Conservation (phyloP, 108 stramenopile genomes). For the Craspedostauros australis region DNA sequence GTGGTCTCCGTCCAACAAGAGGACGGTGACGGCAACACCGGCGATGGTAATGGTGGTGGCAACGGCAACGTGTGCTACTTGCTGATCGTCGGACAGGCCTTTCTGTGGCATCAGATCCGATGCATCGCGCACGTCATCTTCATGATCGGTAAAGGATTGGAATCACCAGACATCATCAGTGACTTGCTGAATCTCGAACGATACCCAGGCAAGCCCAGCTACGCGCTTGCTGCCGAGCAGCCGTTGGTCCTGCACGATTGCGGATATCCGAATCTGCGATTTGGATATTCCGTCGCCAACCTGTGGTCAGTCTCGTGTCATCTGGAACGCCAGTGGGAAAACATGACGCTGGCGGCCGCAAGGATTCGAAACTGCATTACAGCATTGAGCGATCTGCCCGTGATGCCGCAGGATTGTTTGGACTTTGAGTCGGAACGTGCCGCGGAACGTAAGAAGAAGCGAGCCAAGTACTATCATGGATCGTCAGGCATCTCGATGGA, state of each 20-base stretch:
- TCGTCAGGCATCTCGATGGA: background rate
- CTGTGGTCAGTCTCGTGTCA: slow-evolving; percentile 62
- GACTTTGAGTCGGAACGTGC: slow-evolving; percentile 41
- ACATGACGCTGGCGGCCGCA: slow-evolving; percentile 54
- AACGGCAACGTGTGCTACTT: slow-evolving; percentile 52
- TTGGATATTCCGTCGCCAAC: slow-evolving; percentile 67
- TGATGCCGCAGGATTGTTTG: slow-evolving; percentile 41
- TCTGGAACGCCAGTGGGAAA: slow-evolving; percentile 73
- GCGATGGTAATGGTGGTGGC: background rate
- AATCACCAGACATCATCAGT: slow-evolving; percentile 68
- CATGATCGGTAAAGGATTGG: slow-evolving; percentile 83
- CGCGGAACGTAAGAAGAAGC: slow-evolving; percentile 44
- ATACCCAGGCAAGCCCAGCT: slow-evolving; percentile 90
- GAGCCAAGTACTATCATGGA: slow-evolving; percentile 17
- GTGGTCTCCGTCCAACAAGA: slow-evolving; percentile 29
- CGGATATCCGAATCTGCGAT: slow-evolving; percentile 56
- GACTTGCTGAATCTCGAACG: slow-evolving; percentile 78
- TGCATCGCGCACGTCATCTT: slow-evolving; percentile 92
- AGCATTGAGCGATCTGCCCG: slow-evolving; percentile 28
- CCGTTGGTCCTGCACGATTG: slow-evolving; percentile 92
- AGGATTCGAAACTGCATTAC: slow-evolving; percentile 61
- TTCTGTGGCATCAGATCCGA: slow-evolving; percentile 98
- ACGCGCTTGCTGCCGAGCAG: slow-evolving; percentile 83
- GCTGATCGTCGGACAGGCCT: slow-evolving; percentile 89
- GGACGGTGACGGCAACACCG: slow-evolving; percentile 9